These are phyloP conservation scores for Dryas drummondii DNA, from an alignment of 306 rosid species.

Conservation along the genomic window DNA sequence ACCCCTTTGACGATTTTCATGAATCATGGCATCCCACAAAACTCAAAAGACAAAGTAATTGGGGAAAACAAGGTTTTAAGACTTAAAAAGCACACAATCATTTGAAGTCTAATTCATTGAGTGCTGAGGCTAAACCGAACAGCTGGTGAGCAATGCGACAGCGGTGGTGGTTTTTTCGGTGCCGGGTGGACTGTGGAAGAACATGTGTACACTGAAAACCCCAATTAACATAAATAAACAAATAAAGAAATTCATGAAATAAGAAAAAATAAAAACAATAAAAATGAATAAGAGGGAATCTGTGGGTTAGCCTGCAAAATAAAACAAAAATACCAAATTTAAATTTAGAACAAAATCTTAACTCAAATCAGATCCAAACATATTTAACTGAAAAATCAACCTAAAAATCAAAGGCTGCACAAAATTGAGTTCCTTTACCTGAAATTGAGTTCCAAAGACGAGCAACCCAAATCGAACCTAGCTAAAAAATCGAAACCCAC, in stretches of 20 bases:
- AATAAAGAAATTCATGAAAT: not conserved
- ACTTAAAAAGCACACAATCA: not conserved
- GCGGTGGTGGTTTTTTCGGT: conserved; percentile 96
- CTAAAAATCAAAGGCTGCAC: no score
- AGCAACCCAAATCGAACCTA: no score
- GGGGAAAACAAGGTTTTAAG: not conserved
- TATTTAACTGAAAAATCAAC: no score
- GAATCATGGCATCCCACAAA: not conserved
- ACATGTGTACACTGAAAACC: conserved; percentile 78
- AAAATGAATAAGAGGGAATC: not conserved
- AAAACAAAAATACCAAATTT: no score
- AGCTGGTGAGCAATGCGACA: conserved; percentile 89
- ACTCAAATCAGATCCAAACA: no score
- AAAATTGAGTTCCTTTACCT: no score
- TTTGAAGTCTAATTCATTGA: not conserved
- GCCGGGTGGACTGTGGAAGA: conserved; percentile 92
- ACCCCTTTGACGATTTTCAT: not conserved
- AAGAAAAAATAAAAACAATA: not conserved
- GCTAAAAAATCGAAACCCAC: no score
- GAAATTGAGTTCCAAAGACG: no score
- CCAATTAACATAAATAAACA: not conserved
- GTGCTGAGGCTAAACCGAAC: conserved; percentile 48
- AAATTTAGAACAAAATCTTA: no score
- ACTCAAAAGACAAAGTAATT: not conserved
- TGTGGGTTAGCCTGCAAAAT: no score